Base-by-base conservation (phyloP, 352 stramenopile genomes). In the Stramenopiles sp. region DNA sequence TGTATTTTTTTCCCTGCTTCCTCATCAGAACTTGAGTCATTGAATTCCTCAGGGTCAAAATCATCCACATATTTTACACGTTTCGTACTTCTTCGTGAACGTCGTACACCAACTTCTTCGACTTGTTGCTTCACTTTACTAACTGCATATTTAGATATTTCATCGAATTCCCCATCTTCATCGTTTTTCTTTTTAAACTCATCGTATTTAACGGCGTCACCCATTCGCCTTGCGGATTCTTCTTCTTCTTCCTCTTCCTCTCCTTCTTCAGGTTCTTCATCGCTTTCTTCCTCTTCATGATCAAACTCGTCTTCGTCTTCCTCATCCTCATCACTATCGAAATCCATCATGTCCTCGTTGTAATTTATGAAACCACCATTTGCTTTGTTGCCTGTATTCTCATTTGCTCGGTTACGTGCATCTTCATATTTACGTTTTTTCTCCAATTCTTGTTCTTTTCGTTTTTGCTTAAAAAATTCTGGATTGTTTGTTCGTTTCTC, bases 1-100 rank as follows among this genome's bases (percentile, higher is more conserved):
- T 23, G 53, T 69, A 20, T 27, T 69, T 69, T 69, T 76, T 33
- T 76, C 4, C 65, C 4, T 20, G 4, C 13, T 13, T 76, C 65
- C 4, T 76, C 65, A 13, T 76, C 65, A 1, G 65, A 76, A 13
- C 38, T 53, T 13, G 65, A 76, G 7, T 76, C 65, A 7, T 76
- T 20, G 65, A 76, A 76, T 76, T 76, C 65, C 4, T 33, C 13
- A 20, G 30, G 7, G 13, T 76, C 65, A 20, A 13, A 76, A 33
- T 76, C 65, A 20, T 76, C 65, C 30, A 33, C 31, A 33, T 76
- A 76, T 7, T 31, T 76, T 31, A 76, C 65, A 31, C 65, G 65
- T 33, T 76, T 31, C 4, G 30, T 7, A 76, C 65, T 76, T 76
- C 65, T 76, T 76, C 30, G 4, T 1, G 65, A 76, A 20, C 65